phyloP scores from a whole-genome alignment of 176 grass and related monocot genomes.

The Saccharum spontaneum region DNA sequence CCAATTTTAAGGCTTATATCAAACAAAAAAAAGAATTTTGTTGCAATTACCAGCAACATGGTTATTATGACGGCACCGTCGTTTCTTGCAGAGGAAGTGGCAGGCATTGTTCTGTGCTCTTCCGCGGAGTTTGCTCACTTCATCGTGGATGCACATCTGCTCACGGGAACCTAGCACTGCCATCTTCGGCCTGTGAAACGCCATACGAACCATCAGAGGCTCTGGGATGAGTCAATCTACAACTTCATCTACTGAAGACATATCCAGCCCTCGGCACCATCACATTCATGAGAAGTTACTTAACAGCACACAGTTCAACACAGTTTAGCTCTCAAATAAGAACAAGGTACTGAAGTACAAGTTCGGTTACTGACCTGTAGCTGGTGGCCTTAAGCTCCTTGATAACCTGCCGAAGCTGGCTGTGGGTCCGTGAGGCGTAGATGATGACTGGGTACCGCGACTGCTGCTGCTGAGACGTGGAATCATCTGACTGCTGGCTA shows the following conservation, averaged over 20 bases:
- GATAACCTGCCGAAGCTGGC: constrained; percentile 94
- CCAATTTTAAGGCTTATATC: constrained; percentile 5
- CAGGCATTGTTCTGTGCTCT: constrained; percentile 86
- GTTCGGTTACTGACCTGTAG: constrained; percentile 64
- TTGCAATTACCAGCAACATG: constrained; percentile 62
- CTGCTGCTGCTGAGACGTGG: constrained; percentile 20
- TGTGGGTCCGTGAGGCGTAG: constrained; percentile 91
- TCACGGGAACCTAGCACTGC: constrained; percentile 85
- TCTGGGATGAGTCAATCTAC: neutral
- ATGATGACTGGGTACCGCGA: constrained; percentile 84
- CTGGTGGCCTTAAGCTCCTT: constrained; percentile 86
- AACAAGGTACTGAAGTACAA: neutral
- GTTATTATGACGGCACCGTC: constrained; percentile 60
- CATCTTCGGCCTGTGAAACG: constrained; percentile 80
- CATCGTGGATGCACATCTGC: constrained; percentile 93
- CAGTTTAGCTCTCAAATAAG: neutral
- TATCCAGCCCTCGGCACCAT: neutral
- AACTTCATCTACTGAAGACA: neutral
- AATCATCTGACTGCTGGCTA: constrained; percentile 55
- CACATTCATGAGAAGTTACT: neutral
- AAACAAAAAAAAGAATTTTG: neutral
- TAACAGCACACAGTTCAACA: neutral
- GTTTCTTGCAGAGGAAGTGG: constrained; percentile 88
- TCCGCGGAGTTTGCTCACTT: constrained; percentile 65
- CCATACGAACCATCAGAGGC: neutral